Percentiles rank a stretch among this genome's conserved stretches.
Evolutionary conservation across 2,329 filamentous ascomycete genomes (phyloP).

Genomic region (Cytospora leucostoma): DNA sequence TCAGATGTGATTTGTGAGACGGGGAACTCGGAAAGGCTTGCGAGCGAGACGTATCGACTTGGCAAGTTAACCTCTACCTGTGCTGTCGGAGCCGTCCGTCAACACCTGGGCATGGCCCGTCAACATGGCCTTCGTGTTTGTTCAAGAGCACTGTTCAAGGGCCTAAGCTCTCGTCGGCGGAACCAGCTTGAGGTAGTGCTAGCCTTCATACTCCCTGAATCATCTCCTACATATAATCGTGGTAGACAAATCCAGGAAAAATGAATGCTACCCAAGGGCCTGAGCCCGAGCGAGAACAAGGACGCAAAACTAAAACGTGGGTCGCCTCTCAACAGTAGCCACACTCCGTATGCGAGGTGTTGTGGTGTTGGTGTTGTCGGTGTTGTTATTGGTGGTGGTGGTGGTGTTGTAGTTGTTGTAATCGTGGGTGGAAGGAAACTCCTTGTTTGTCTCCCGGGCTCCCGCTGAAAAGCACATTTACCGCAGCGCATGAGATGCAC

Average conservation of each 20-base stretch:
- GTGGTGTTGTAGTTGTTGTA: background rate
- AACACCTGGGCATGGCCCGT: background rate
- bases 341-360: no score
- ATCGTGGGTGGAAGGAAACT: slow-evolving; percentile 12
- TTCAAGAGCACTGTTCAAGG: background rate
- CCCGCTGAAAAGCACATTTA: slow-evolving; percentile 12
- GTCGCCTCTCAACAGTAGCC: background rate
- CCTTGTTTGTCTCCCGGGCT: slow-evolving; percentile 20
- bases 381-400: background rate
- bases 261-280: no score
- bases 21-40: slow-evolving; percentile 15
- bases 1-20: slow-evolving; percentile 23
- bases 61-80: background rate
- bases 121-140: background rate
- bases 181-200: no score
- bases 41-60: slow-evolving; percentile 3
- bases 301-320: slow-evolving; percentile 20
- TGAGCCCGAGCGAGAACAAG: no score
- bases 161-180: no score
- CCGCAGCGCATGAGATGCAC: slow-evolving; percentile 19
- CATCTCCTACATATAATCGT: no score
- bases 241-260: no score
- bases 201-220: no score
- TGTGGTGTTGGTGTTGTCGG: no score
- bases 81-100: background rate